phyloP scores from a whole-genome alignment of 148 eudicot genomes.

The Talinum fruticosum region DNA sequence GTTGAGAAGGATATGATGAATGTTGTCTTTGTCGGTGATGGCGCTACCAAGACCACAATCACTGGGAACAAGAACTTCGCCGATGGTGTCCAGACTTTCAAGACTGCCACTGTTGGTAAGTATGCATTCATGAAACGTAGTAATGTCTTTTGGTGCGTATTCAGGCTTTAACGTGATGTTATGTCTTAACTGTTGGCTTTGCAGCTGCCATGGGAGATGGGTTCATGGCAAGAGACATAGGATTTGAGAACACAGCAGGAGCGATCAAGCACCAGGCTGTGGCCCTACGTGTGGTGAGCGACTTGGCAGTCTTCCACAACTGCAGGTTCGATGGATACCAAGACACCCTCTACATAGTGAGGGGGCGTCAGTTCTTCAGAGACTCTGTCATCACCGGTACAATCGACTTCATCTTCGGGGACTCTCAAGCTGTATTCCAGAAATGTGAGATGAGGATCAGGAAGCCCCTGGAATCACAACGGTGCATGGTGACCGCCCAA shows the following conservation, averaged over 20 bases:
- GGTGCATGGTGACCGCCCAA: constrained; percentile 59
- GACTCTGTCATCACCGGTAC: constrained; percentile 58
- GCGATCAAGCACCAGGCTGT: constrained; percentile 34
- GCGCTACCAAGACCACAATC: constrained; percentile 50
- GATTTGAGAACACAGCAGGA: constrained; percentile 41
- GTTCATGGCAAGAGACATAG: constrained; percentile 42
- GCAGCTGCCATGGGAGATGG: constrained; percentile 38
- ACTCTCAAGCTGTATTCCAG: constrained; percentile 57
- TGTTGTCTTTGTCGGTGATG: constrained; percentile 69
- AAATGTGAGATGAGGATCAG: constrained; percentile 48
- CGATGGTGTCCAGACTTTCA: constrained; percentile 41
- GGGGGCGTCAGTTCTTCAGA: constrained; percentile 62
- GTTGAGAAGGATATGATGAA: constrained; percentile 39
- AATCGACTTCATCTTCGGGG: constrained; percentile 68
- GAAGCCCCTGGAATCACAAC: constrained; percentile 42
- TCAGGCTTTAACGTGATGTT: background rate
- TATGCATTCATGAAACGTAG: background rate
- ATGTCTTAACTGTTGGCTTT: background rate
- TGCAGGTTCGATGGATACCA: constrained; percentile 36
- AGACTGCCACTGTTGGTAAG: constrained; percentile 59
- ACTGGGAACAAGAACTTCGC: constrained; percentile 47
- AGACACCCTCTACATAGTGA: constrained; percentile 35
- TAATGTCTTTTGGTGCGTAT: too few species aligned
- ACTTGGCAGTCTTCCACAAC: constrained; percentile 33
- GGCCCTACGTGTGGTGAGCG: constrained; percentile 33